These are phyloP conservation scores for Aquanectria penicillioides DNA, from an alignment of 2,329 filamentous ascomycete genomes.

Conservation along the genomic window DNA sequence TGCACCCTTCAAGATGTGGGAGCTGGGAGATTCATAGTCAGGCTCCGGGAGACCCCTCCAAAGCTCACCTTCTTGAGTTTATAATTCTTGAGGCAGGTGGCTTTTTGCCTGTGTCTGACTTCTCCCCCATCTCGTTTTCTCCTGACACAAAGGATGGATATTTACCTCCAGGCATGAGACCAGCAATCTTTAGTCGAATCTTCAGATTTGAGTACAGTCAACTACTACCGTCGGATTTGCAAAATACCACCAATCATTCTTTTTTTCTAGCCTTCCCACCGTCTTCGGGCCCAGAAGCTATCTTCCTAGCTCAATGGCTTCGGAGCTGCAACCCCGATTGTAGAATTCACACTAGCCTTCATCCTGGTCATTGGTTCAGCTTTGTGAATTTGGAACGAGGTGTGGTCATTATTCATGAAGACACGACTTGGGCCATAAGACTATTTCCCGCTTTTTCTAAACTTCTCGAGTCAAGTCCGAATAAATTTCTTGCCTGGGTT, in stretches of 20 bases:
- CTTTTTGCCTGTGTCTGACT: conserved; percentile 24
- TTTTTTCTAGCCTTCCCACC: conserved; percentile 63
- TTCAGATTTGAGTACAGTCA: conserved; percentile 46
- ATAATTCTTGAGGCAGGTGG: neutral
- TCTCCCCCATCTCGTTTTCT: conserved; percentile 38
- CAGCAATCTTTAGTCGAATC: conserved; percentile 41
- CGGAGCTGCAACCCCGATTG: conserved; percentile 50
- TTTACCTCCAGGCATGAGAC: conserved; percentile 27
- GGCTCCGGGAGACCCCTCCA: conserved; percentile 2
- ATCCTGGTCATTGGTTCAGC: conserved; percentile 57
- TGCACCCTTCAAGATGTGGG: conserved; percentile 51
- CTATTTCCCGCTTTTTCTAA: conserved; percentile 50
- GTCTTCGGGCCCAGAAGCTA: conserved; percentile 45
- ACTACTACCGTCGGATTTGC: conserved; percentile 37
- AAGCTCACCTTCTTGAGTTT: conserved; percentile 13
- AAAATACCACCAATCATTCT: conserved; percentile 31
- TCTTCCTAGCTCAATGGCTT: conserved; percentile 58
- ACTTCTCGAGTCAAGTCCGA: conserved; percentile 44
- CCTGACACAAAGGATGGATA: conserved; percentile 7
- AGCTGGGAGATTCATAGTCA: conserved; percentile 44
- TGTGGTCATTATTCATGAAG: conserved; percentile 58
- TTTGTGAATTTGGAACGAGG: conserved; percentile 49
- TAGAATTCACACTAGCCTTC: conserved; percentile 53
- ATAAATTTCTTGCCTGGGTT: conserved; percentile 51
- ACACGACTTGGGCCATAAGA: conserved; percentile 49